Percentiles rank a stretch among this genome's conserved stretches.
Evolutionary conservation across 495 filamentous ascomycete genomes (phyloP).

Genomic region (Ramalina intermedia): DNA sequence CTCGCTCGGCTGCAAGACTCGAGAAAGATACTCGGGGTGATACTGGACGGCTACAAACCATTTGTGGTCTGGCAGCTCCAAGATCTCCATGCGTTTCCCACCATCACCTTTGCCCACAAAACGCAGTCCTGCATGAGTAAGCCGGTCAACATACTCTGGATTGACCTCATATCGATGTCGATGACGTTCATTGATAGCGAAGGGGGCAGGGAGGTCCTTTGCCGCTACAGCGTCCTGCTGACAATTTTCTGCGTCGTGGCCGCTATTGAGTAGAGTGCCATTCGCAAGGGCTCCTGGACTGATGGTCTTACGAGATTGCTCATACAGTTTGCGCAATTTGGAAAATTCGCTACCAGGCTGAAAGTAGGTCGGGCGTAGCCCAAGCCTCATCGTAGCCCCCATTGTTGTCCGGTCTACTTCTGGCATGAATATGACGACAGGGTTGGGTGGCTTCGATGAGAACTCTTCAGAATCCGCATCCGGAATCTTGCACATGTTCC

Average conservation of each 20-base stretch:
- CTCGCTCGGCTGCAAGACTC: constrained; percentile 59
- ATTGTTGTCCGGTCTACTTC: constrained; percentile 60
- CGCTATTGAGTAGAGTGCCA: neutral
- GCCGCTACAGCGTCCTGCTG: neutral
- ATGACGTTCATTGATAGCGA: constrained; percentile 34
- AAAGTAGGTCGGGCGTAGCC: constrained; percentile 59
- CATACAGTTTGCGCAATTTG: constrained; percentile 59
- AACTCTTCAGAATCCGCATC: constrained; percentile 57
- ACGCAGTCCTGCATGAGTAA: constrained; percentile 24
- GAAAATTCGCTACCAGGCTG: constrained; percentile 68
- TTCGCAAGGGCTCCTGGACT: neutral
- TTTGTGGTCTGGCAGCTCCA: constrained; percentile 80
- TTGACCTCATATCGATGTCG: constrained; percentile 37
- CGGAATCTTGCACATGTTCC: constrained; percentile 47
- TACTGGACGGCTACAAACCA: constrained; percentile 87
- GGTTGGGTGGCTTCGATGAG: constrained; percentile 36
- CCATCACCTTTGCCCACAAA: constrained; percentile 65
- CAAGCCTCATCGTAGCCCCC: constrained; percentile 89
- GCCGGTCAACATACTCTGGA: constrained; percentile 22
- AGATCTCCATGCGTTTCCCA: constrained; percentile 77
- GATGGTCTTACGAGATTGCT: neutral
- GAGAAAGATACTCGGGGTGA: constrained; percentile 68
- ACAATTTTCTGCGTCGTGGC: neutral
- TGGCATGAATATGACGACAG: constrained; percentile 79
- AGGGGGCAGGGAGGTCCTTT: constrained; percentile 1